These are phyloP conservation scores for Chamaecrista fasciculata DNA, from an alignment of 306 rosid species.

Conservation along the genomic window DNA sequence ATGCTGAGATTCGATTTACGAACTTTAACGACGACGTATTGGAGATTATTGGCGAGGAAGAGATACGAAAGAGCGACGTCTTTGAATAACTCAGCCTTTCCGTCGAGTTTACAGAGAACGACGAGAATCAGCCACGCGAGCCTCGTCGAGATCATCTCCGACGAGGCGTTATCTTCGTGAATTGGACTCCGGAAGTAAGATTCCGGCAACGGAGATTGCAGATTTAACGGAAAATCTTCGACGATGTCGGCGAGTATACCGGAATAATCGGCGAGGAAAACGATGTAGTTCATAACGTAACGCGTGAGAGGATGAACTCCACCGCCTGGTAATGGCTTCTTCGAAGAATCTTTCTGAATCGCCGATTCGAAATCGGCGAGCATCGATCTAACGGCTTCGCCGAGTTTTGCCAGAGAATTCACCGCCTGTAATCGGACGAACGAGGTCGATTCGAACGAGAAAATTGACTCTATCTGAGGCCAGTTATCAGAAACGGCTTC, in stretches of 20 bases:
- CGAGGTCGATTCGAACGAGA: constrained; percentile 56
- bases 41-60: constrained; percentile 89
- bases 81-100: constrained; percentile 56
- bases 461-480: constrained; percentile 56
- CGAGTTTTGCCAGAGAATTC: constrained; percentile 44
- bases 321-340: constrained; percentile 62
- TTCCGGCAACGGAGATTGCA: constrained; percentile 59
- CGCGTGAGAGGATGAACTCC: constrained; percentile 91
- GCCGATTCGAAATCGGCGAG: constrained; percentile 63
- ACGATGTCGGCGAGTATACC: constrained; percentile 50
- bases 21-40: constrained; percentile 70
- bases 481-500: constrained; percentile 52
- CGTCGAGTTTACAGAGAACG: constrained; percentile 82
- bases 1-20: constrained; percentile 51
- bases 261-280: constrained; percentile 61
- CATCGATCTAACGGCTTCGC: constrained; percentile 45
- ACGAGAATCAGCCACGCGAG: constrained; percentile 71
- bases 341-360: constrained; percentile 66
- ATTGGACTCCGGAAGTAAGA: constrained; percentile 44
- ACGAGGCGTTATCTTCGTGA: constrained; percentile 17
- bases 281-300: constrained; percentile 79
- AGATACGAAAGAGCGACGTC: constrained; percentile 77
- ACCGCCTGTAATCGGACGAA: constrained; percentile 42
- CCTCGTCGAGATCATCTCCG: constrained; percentile 44
- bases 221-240: constrained; percentile 50